Conservation (phyloP, 768 basidiomycete species). For the Tephrocybe sp. region DNA sequence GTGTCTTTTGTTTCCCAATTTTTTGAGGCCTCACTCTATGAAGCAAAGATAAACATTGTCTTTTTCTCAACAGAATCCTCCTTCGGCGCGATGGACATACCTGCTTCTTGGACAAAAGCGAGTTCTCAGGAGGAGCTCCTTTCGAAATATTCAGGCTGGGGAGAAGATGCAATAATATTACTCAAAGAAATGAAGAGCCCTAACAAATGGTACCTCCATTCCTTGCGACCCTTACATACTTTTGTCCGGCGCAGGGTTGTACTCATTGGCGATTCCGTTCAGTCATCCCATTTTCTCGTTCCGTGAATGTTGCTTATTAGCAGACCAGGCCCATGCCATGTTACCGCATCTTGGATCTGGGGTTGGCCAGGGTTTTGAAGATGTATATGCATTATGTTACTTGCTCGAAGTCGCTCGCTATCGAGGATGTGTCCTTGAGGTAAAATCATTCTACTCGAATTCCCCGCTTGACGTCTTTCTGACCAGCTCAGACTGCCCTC, state of each 20-base stretch:
- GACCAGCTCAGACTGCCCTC: conserved; percentile 39
- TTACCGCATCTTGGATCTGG: conserved; percentile 57
- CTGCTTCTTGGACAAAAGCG: conserved; percentile 40
- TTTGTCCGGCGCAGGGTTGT: conserved; percentile 46
- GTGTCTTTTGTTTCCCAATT: conserved; percentile 6
- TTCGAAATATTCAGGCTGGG: conserved; percentile 42
- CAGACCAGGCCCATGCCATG: conserved; percentile 55
- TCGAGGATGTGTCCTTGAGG: conserved; percentile 37
- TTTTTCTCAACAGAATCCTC: conserved; percentile 35
- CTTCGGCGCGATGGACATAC: conserved; percentile 24
- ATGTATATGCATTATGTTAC: conserved; percentile 43
- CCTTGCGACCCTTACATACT: conserved; percentile 38
- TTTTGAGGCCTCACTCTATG: not conserved
- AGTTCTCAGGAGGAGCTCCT: conserved; percentile 42
- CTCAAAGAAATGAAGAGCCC: conserved; percentile 41
- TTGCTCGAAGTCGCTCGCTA: conserved; percentile 44
- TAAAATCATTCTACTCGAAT: conserved; percentile 18
- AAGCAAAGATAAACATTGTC: conserved; percentile 44
- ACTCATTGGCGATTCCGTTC: conserved; percentile 53
- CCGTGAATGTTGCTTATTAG: not conserved
- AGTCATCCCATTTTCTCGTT: not conserved
- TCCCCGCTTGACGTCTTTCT: not conserved
- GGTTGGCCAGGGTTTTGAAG: conserved; percentile 60
- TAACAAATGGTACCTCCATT: conserved; percentile 53
- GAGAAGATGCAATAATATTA: conserved; percentile 39